A percentile compares a stretch with the other conserved stretches of the same genome.
These are phyloP conservation scores for Boletus eberwhitei DNA, from an alignment of 768 basidiomycete species.

Conservation along the genomic window DNA sequence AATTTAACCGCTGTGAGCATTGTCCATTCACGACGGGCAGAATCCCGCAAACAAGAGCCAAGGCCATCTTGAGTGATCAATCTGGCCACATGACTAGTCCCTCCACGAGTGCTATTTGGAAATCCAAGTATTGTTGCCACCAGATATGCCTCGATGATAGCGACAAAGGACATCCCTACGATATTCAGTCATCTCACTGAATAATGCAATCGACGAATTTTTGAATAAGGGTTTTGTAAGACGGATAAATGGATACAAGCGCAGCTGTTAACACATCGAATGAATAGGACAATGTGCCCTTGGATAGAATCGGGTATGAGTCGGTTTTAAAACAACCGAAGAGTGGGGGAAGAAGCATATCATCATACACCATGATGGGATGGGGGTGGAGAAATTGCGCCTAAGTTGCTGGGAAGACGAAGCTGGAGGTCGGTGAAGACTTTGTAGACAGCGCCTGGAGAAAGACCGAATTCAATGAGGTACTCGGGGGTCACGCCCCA, in stretches of 20 bases:
- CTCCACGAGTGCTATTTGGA: neutral
- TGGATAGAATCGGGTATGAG: neutral
- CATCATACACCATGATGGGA: neutral
- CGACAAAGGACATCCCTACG: neutral
- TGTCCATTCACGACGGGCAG: neutral
- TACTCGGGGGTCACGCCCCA: constrained; percentile 53
- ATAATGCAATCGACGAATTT: neutral
- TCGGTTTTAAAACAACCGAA: neutral
- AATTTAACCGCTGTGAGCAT: neutral
- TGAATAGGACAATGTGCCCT: neutral
- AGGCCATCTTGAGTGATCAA: too few relatives aligned
- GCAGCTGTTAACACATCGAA: neutral
- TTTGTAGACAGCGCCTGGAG: constrained; percentile 34
- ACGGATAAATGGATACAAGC: neutral
- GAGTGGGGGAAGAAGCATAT: neutral
- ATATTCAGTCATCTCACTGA: neutral
- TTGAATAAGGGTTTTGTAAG: neutral
- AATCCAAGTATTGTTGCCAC: neutral
- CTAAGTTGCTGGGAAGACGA: constrained; percentile 30
- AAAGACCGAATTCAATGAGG: constrained; percentile 43
- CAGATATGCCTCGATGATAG: too few relatives aligned
- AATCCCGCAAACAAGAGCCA: neutral
- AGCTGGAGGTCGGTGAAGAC: constrained; percentile 44
- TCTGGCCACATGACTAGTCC: neutral
- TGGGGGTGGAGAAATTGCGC: neutral